Evolutionary conservation across 768 basidiomycete species (phyloP), one percentile per base, ranked within the genome.

Genomic region (Austroboletus eburneus): DNA sequence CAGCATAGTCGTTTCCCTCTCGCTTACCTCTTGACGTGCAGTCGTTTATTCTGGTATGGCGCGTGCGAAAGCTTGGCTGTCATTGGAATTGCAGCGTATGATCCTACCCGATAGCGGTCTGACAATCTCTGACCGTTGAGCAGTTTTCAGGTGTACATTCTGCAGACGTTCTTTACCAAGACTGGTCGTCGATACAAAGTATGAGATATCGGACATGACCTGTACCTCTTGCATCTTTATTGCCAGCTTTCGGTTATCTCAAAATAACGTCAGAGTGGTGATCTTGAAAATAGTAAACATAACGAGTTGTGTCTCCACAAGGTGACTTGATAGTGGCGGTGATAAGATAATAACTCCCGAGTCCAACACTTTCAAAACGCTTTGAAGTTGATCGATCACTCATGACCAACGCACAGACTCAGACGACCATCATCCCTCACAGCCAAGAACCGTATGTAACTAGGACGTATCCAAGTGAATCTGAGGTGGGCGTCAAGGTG

Each of bases 121-220:
- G 36, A 10, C 33, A 21, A 39, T 53, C n/a, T 29, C 55, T 59
- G 34, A 46, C 24, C 24, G 42, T 42, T 6, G 21, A 45, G 16
- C 59, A 94, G 92, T 5, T 66, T 87, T 48, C 93, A 97, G 69
- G 88, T 95, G 12, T 95, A 92, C 63, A 73, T 94, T 37, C 78
- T 97, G 20, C 91, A 94, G 68, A 94, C 91, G 17, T 97, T 95
- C 82, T 97, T 97, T 71, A 92, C 89, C n/a, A 81, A 85, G 66
- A 92, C 91, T 8, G 91, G 90, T 29, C 79, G 90, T 65, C 76
- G 83, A 60, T 92, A 91, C 74, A 91, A 90, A 72, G 89, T 91
- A 60, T 91, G 81, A 38, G 65, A 55, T 29, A 24, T 33, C 32
- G 17, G 21, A 50, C 42, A 43, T 42, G 38, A 44, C 23, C 37